phyloP scores from a whole-genome alignment of 176 grass and related monocot genomes.

The Typha latifolia region DNA sequence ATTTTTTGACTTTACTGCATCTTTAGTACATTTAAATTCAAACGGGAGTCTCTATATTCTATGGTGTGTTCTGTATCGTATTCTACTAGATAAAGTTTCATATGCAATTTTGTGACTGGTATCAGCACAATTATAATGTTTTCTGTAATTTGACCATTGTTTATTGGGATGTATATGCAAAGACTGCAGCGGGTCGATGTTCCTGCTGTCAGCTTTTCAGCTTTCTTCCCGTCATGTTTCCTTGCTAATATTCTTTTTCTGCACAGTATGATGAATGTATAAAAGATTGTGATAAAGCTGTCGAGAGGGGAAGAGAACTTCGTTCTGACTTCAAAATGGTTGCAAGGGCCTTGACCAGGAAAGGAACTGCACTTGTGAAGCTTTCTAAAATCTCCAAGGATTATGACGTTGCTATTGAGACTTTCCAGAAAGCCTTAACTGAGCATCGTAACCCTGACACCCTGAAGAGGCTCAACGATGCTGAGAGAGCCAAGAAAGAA shows the following conservation, averaged over 20 bases:
- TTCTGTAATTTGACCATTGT: constrained; percentile 4
- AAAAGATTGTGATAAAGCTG: constrained; percentile 90
- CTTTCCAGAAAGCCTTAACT: constrained; percentile 91
- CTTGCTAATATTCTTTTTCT: not conserved
- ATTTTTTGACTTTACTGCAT: too few species aligned
- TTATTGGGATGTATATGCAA: not conserved
- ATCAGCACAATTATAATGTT: not conserved
- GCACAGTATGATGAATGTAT: constrained; percentile 85
- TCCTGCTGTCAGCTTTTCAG: not conserved
- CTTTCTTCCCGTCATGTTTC: not conserved
- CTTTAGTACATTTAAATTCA: too few species aligned
- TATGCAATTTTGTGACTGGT: too few species aligned
- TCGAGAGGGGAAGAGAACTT: constrained; percentile 94
- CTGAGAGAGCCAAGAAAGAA: constrained; percentile 91
- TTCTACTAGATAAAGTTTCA: too few species aligned
- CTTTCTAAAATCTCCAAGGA: constrained; percentile 81
- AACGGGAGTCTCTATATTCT: too few species aligned
- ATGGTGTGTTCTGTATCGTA: too few species aligned
- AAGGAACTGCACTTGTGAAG: constrained; percentile 87
- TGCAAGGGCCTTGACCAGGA: constrained; percentile 89
- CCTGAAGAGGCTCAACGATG: constrained; percentile 81
- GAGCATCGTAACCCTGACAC: constrained; percentile 96
- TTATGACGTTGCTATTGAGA: constrained; percentile 70
- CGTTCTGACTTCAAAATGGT: constrained; percentile 95
- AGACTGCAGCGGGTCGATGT: not conserved